Evolutionary conservation across 441 rosid genomes (phyloP).

Genomic region (Theobroma grandiflorum): DNA sequence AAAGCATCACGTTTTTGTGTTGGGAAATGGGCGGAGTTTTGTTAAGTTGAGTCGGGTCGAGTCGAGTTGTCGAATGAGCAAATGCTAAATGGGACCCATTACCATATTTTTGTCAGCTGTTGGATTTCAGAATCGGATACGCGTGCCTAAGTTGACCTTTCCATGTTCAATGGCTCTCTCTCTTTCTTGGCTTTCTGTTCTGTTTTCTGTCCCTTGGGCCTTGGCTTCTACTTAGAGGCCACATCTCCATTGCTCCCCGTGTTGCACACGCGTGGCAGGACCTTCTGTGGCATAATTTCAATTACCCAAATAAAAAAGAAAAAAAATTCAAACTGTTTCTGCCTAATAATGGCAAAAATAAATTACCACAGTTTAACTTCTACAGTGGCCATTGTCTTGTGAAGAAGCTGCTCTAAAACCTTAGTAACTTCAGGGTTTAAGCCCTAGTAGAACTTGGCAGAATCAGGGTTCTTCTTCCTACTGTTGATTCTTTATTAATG

Average conservation of each 20-base stretch:
- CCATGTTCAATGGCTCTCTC: constrained; percentile 9
- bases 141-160: constrained; percentile 9
- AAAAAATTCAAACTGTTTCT: too few species aligned
- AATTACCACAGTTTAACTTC: too few species aligned
- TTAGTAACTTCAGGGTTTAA: constrained; percentile 1
- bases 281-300: too few species aligned
- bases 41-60: too few species aligned
- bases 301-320: too few species aligned
- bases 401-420: constrained; percentile 5
- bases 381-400: neutral
- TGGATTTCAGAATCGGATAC: neutral
- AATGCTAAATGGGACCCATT: neutral
- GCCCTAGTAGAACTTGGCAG: neutral
- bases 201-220: neutral
- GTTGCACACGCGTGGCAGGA: neutral
- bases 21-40: too few species aligned
- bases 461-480: neutral
- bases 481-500: constrained; percentile 27
- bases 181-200: neutral
- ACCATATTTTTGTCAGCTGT: neutral
- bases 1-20: constrained; percentile 1
- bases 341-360: too few species aligned
- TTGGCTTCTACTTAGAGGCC: neutral
- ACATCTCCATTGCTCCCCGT: neutral
- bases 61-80: too few species aligned